These are phyloP conservation scores for Oryza meridionalis DNA, from an alignment of 176 grass and related monocot species.

Conservation along the genomic window DNA sequence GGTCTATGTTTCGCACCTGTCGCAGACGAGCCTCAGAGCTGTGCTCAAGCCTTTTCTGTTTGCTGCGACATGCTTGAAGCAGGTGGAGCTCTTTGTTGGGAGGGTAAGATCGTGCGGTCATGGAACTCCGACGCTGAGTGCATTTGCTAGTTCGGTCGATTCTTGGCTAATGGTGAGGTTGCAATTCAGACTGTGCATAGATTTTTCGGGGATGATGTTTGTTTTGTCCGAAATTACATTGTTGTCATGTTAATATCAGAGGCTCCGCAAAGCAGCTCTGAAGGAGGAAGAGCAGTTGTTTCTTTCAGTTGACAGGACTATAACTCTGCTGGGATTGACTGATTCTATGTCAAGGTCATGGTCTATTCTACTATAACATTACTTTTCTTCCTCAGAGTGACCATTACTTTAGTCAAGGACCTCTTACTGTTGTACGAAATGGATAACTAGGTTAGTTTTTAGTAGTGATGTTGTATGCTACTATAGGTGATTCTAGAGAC, in stretches of 20 bases:
- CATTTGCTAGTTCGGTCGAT: constrained; percentile 70
- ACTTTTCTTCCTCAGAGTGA: neutral
- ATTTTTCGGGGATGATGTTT: neutral
- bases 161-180: constrained; percentile 79
- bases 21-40: constrained; percentile 55
- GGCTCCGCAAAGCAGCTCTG: constrained; percentile 66
- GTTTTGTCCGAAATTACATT: constrained; percentile 20
- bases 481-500: neutral
- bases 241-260: constrained; percentile 55
- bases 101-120: constrained; percentile 40
- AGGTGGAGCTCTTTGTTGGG: constrained; percentile 70
- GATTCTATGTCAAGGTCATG: constrained; percentile 80
- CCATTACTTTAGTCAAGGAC: neutral
- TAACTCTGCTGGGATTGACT: constrained; percentile 73
- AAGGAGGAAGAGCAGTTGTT: constrained; percentile 73
- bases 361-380: constrained; percentile 17
- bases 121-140: constrained; percentile 59
- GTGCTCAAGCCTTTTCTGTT: constrained; percentile 67
- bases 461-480: neutral
- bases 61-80: constrained; percentile 76
- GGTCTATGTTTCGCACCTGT: constrained; percentile 61
- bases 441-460: constrained; percentile 1
- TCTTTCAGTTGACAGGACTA: constrained; percentile 44
- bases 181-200: constrained; percentile 22
- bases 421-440: constrained; percentile 11